phyloP scores from a whole-genome alignment of 345 rosid genomes.

The Gossypium mustelinum region DNA sequence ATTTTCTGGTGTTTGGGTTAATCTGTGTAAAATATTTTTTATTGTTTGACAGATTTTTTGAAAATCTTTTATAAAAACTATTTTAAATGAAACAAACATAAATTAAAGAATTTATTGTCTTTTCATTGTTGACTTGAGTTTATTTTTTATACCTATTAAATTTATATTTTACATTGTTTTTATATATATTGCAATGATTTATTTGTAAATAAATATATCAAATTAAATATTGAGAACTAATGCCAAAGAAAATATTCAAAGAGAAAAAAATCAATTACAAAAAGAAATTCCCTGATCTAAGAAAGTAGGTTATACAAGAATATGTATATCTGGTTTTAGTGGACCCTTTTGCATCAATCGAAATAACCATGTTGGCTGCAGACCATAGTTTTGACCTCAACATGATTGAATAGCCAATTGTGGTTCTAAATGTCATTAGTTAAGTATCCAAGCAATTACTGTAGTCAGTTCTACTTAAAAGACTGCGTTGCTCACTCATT shows the following conservation, averaged over 20 bases:
- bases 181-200: no score
- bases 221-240: not conserved
- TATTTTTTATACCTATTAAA: no score
- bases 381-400: not conserved
- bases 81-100: no score
- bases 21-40: no score
- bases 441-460: conserved; percentile 28
- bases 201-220: no score
- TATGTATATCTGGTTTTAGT: not conserved
- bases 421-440: conserved; percentile 27
- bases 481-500: no score
- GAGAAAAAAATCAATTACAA: not conserved
- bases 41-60: no score
- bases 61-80: no score
- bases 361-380: not conserved
- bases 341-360: not conserved
- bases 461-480: conserved; percentile 25
- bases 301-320: not conserved
- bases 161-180: no score
- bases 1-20: no score
- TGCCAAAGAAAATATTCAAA: not conserved
- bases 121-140: no score
- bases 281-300: not conserved
- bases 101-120: no score
- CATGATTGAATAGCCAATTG: not conserved